These are phyloP conservation scores for Chaetomiaceae sp. DNA, from an alignment of 2,329 filamentous ascomycete genomes.

Conservation along the genomic window DNA sequence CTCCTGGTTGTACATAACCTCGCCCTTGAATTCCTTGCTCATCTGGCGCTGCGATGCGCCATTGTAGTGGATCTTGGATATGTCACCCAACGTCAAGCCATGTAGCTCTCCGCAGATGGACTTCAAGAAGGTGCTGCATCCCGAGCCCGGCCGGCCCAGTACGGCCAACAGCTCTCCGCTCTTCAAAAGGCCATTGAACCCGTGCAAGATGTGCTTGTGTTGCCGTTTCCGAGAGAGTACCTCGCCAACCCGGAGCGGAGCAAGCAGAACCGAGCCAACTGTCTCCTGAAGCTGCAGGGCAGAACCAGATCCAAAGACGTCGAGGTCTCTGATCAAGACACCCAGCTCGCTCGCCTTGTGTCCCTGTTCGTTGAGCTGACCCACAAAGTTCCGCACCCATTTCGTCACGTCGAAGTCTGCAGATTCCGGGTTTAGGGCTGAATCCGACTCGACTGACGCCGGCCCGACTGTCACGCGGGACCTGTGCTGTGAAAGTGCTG, in stretches of 20 bases:
- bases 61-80: conserved; percentile 57
- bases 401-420: conserved; percentile 39
- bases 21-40: conserved; percentile 58
- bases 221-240: conserved; percentile 44
- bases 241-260: conserved; percentile 55
- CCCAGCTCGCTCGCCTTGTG: conserved; percentile 52
- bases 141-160: conserved; percentile 61
- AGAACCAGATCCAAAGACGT: conserved; percentile 62
- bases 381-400: conserved; percentile 40
- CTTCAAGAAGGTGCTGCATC: conserved; percentile 62
- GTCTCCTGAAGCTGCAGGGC: conserved; percentile 66
- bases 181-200: conserved; percentile 61
- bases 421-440: conserved; percentile 36
- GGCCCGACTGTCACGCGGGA: background rate
- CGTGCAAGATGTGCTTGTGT: conserved; percentile 56
- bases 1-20: conserved; percentile 72
- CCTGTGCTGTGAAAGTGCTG: conserved; percentile 36
- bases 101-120: conserved; percentile 56
- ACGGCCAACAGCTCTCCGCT: conserved; percentile 66
- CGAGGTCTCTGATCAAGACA: conserved; percentile 60
- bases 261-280: conserved; percentile 54
- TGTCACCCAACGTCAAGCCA: conserved; percentile 49
- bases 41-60: conserved; percentile 53
- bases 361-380: conserved; percentile 49
- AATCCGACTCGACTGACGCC: conserved; percentile 20